Percentiles rank a stretch among this genome's conserved stretches.
Conservation (phyloP, 2,329 filamentous ascomycete species). For the Fulvia fulva region DNA sequence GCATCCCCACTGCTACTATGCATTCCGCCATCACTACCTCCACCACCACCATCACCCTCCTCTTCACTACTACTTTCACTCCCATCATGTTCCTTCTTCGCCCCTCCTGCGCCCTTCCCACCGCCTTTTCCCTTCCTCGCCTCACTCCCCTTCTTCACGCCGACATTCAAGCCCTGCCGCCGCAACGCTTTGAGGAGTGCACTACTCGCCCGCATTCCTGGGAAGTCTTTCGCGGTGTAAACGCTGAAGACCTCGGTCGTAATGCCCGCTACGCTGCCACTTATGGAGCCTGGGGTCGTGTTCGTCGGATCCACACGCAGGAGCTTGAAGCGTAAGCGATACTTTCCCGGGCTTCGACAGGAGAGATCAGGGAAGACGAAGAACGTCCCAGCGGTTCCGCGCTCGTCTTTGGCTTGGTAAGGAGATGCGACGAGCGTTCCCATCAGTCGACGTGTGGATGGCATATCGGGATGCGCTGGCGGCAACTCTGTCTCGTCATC, state of each 20-base stretch:
- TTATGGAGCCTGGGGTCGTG: constrained; percentile 51
- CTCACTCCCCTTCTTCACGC: constrained; percentile 81
- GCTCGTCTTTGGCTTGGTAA: constrained; percentile 71
- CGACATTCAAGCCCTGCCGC: constrained; percentile 76
- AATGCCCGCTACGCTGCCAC: constrained; percentile 48
- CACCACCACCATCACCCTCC: constrained; percentile 4
- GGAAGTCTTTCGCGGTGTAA: constrained; percentile 81
- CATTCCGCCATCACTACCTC: neutral
- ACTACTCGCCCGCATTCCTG: constrained; percentile 70
- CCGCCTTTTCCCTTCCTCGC: constrained; percentile 36
- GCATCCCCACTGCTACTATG: constrained; percentile 1
- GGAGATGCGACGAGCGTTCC: constrained; percentile 73
- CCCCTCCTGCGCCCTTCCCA: constrained; percentile 23
- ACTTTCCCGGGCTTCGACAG: constrained; percentile 72
- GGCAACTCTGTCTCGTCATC: constrained; percentile 61
- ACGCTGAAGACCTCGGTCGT: constrained; percentile 72
- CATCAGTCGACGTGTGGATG: constrained; percentile 72
- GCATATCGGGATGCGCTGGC: constrained; percentile 49
- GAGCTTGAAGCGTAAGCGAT: constrained; percentile 69
- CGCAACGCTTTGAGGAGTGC: constrained; percentile 69
- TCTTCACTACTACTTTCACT: constrained; percentile 1
- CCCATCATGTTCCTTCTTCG: constrained; percentile 11
- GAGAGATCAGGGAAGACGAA: constrained; percentile 83
- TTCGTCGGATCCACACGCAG: constrained; percentile 64
- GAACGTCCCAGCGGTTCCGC: constrained; percentile 70